A percentile compares a stretch with the other conserved stretches of the same genome.
These are phyloP conservation scores for Trichoderma sp. DNA, from an alignment of 2,329 filamentous ascomycete genomes.

Conservation along the genomic window DNA sequence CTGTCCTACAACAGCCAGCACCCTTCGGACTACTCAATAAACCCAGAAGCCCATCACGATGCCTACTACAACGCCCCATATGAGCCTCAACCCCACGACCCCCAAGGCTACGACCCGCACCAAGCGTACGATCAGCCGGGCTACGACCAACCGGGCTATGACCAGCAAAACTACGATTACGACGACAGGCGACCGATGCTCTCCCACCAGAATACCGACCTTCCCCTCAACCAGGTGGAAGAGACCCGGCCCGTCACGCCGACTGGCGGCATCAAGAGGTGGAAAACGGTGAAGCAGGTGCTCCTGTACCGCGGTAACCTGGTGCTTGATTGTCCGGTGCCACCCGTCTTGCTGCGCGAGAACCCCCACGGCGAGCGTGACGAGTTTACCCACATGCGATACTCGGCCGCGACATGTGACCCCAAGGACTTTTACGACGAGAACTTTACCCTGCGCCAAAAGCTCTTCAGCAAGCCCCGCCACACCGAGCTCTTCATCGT, in stretches of 20 bases:
- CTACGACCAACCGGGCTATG: slow-evolving; percentile 47
- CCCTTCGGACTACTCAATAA: slow-evolving; percentile 71
- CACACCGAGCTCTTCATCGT: slow-evolving; percentile 96
- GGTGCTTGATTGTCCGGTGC: slow-evolving; percentile 94
- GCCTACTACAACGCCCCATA: slow-evolving; percentile 84
- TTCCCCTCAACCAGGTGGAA: slow-evolving; percentile 41
- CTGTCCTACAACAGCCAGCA: slow-evolving; percentile 51
- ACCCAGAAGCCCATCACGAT: slow-evolving; percentile 85
- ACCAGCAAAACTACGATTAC: slow-evolving; percentile 63
- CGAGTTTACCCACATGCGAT: slow-evolving; percentile 89
- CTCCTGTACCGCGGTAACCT: slow-evolving; percentile 94
- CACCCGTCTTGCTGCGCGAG: slow-evolving; percentile 82
- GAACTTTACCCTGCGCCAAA: slow-evolving; percentile 89
- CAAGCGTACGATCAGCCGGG: slow-evolving; percentile 2
- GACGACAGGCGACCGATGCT: slow-evolving; percentile 79
- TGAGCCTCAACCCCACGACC: slow-evolving; percentile 58
- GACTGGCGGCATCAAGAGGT: slow-evolving; percentile 70
- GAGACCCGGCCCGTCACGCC: slow-evolving; percentile 46
- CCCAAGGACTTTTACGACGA: slow-evolving; percentile 84
- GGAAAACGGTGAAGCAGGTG: slow-evolving; percentile 99
- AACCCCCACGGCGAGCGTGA: slow-evolving; percentile 90
- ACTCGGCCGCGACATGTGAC: slow-evolving; percentile 93
- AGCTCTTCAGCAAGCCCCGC: slow-evolving; percentile 85
- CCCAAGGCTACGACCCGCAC: slow-evolving; percentile 42
- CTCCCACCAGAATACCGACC: slow-evolving; percentile 57